Percentiles rank a stretch among this genome's conserved stretches.
phyloP scores from a whole-genome alignment of 2,329 filamentous ascomycete genomes.

The Periglandula ipomoeae region DNA sequence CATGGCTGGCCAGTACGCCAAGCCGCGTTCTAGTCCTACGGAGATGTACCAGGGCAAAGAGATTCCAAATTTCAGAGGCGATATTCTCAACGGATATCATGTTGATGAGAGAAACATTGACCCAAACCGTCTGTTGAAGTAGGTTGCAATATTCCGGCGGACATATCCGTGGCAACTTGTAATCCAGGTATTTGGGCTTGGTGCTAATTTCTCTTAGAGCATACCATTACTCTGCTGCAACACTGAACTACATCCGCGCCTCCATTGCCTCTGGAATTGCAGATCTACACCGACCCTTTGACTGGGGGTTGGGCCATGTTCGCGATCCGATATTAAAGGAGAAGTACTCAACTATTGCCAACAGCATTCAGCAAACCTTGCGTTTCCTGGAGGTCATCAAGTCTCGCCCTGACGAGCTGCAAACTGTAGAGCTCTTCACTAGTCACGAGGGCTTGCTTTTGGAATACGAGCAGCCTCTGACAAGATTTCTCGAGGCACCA shows the following conservation, averaged over 20 bases:
- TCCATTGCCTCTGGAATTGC: constrained; percentile 82
- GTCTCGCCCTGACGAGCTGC: constrained; percentile 71
- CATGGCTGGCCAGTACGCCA: constrained; percentile 97
- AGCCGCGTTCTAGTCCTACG: constrained; percentile 81
- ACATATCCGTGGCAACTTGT: too few species aligned
- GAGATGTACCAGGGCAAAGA: constrained; percentile 73
- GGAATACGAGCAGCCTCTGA: constrained; percentile 87
- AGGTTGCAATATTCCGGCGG: too few species aligned
- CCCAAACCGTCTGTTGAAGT: constrained; percentile 70
- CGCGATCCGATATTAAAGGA: constrained; percentile 72
- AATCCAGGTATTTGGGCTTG: background rate
- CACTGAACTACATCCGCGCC: constrained; percentile 84
- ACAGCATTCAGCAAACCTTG: constrained; percentile 79
- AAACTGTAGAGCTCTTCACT: constrained; percentile 91
- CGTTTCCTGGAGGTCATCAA: constrained; percentile 93
- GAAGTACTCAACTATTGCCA: constrained; percentile 79
- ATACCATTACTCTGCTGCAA: constrained; percentile 93
- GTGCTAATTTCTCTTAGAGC: constrained; percentile 41
- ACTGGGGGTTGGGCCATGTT: constrained; percentile 93
- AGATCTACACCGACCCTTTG: constrained; percentile 83
- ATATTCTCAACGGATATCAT: constrained; percentile 87
- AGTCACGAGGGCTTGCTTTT: constrained; percentile 90
- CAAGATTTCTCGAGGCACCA: constrained; percentile 63
- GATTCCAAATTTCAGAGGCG: constrained; percentile 85
- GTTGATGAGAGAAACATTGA: constrained; percentile 70